Conservation (phyloP, 805 yeast genomes). For the Nakazawaea wickerhamii region DNA sequence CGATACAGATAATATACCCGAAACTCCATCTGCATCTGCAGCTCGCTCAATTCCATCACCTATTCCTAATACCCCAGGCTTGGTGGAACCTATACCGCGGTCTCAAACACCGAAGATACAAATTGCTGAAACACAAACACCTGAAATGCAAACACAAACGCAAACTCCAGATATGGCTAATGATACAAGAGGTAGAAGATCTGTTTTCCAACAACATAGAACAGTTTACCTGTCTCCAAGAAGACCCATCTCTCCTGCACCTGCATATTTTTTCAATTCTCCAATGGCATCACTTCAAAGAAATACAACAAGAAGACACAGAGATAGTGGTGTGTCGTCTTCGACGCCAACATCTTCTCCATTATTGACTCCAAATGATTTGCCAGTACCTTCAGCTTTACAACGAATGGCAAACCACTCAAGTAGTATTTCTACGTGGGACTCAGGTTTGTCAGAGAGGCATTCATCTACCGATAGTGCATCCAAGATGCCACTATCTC, state of each 20-base stretch:
- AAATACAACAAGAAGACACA: constrained; percentile 28
- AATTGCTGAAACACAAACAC: constrained; percentile 20
- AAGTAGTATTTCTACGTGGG: constrained; percentile 3
- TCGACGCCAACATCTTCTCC: constrained; percentile 57
- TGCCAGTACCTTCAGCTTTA: constrained; percentile 11
- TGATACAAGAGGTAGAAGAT: constrained; percentile 7
- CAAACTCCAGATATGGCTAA: constrained; percentile 1
- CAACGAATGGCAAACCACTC: constrained; percentile 3
- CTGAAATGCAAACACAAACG: neutral
- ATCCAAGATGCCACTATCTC: constrained; percentile 68
- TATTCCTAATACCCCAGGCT: neutral
- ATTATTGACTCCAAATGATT: constrained; percentile 42
- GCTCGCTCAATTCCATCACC: neutral
- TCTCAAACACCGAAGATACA: constrained; percentile 23
- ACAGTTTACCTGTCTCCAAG: constrained; percentile 41
- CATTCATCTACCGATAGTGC: constrained; percentile 9
- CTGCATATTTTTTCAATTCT: constrained; percentile 27
- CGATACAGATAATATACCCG: constrained; percentile 36
- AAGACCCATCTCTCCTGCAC: constrained; percentile 52
- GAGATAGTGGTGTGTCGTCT: constrained; percentile 18
- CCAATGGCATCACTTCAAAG: constrained; percentile 61
- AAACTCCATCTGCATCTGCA: constrained; percentile 14
- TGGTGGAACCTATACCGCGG: constrained; percentile 16
- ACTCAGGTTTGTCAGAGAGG: constrained; percentile 8
- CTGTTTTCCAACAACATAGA: constrained; percentile 12